Evolutionary conservation across 1,139 yeast species (phyloP), one percentile per base, ranked within the genome.

Genomic region (Pichia sp.): DNA sequence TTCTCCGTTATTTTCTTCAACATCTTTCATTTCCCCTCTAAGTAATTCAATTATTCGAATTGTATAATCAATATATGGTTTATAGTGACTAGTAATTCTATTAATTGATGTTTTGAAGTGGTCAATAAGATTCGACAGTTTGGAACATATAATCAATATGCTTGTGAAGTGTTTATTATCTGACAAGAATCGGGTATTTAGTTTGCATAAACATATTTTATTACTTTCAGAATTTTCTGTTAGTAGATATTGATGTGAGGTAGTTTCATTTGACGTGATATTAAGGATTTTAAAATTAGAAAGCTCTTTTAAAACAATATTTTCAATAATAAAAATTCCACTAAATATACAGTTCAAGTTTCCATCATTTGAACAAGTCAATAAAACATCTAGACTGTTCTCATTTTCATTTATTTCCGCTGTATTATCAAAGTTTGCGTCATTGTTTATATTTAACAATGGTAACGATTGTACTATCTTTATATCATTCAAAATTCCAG

Each of bases 31-130:
- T 45, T 64, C 67, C n/a, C 59, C 62, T 42, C 60, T 50, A 30
- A 66, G 55, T 29, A 67, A 57, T 7, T 58, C 63, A 24, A 67
- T 53, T 63, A 72, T 55, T 71, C 66, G 61, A 63, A 73, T 51
- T 53, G 68, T 50, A 52, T 71, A 64, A 15, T 68, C 70, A 2
- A 72, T 60, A 53, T 75, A 77, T 1, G 74, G 68, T 37, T 64
- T 68, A 9, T 73, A 62, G 36, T 76, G 79, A 1, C 60, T 57
- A 4, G 65, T 60, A 4, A 79, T 54, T 13, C 61, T 55, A 0
- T 52, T 55, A 1, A 80, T 52, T 18, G 73, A 71, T n/a, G 69
- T 74, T 23, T 68, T 62, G 9, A 80, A 53, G 48, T 70, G 69
- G 1, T 64, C 68, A 23, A 70, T 48, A 9, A 71, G 46, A 1